Evolutionary conservation across 306 rosid genomes (phyloP).

Genomic region (Oxytropis ochrocephala): DNA sequence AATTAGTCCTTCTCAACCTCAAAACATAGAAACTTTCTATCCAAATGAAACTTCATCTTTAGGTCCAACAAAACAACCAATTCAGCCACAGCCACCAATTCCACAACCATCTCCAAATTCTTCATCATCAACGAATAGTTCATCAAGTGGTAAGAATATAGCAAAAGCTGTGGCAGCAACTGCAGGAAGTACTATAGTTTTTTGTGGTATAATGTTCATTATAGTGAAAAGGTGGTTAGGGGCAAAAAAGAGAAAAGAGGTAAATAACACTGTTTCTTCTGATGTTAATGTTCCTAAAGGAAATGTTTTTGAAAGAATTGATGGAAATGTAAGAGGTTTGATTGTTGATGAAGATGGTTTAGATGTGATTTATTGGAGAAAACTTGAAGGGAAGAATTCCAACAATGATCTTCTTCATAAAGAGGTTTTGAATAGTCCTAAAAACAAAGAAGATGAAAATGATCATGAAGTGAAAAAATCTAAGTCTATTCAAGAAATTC

Average conservation of each 20-base stretch:
- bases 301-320: conserved; percentile 36
- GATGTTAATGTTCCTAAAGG: conserved; percentile 24
- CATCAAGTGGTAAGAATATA: conserved; percentile 35
- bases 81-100: background rate
- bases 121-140: background rate
- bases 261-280: background rate
- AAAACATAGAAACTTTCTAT: conserved; percentile 65
- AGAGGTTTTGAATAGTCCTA: conserved; percentile 19
- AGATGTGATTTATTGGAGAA: conserved; percentile 89
- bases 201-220: conserved; percentile 47
- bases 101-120: background rate
- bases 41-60: conserved; percentile 30
- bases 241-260: conserved; percentile 27
- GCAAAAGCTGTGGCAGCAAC: conserved; percentile 58
- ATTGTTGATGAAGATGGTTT: conserved; percentile 90
- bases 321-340: conserved; percentile 51
- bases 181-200: conserved; percentile 55
- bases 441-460: background rate
- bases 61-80: conserved; percentile 4
- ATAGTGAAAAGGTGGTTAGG: conserved; percentile 26
- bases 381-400: conserved; percentile 47
- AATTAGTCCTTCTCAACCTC: conserved; percentile 28
- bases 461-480: conserved; percentile 5
- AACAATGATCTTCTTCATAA: conserved; percentile 25
- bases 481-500: conserved; percentile 49